phyloP scores from a whole-genome alignment of 495 filamentous ascomycete genomes.

The Cladorrhinum samala region DNA sequence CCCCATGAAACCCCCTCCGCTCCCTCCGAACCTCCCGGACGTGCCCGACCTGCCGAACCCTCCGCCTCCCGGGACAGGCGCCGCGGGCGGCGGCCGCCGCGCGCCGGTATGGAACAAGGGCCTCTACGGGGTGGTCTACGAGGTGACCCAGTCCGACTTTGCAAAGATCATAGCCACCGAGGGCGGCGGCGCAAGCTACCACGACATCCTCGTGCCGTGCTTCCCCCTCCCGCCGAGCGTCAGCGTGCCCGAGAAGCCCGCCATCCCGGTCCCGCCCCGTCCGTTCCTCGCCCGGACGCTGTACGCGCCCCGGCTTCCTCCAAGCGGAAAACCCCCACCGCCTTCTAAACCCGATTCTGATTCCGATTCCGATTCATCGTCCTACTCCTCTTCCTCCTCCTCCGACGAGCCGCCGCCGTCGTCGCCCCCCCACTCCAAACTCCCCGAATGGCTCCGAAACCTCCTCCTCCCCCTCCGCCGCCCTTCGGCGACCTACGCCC shows the following conservation, averaged over 20 bases:
- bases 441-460: conserved; percentile 24
- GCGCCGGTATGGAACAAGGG: conserved; percentile 77
- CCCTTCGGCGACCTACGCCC: conserved; percentile 61
- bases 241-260: conserved; percentile 36
- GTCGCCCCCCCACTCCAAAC: conserved; percentile 8
- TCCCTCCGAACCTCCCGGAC: conserved; percentile 26
- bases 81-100: no score
- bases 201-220: conserved; percentile 75
- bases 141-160: conserved; percentile 77
- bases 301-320: conserved; percentile 35
- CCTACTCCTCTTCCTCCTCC: conserved; percentile 13
- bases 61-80: conserved; percentile 20
- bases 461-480: conserved; percentile 40
- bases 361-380: no score
- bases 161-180: conserved; percentile 83
- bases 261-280: conserved; percentile 29
- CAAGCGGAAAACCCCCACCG: conserved; percentile 1
- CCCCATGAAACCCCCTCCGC: conserved; percentile 17
- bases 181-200: conserved; percentile 75
- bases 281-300: conserved; percentile 44
- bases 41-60: conserved; percentile 15
- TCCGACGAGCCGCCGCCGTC: conserved; percentile 18
- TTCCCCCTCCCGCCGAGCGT: conserved; percentile 52
- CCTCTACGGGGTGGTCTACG: conserved; percentile 89
- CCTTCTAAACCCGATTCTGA: conserved; percentile 7